Percentiles rank a stretch among this genome's conserved stretches.
These are phyloP conservation scores for Penicillium pulvis DNA, from an alignment of 495 filamentous ascomycete species.

Conservation along the genomic window DNA sequence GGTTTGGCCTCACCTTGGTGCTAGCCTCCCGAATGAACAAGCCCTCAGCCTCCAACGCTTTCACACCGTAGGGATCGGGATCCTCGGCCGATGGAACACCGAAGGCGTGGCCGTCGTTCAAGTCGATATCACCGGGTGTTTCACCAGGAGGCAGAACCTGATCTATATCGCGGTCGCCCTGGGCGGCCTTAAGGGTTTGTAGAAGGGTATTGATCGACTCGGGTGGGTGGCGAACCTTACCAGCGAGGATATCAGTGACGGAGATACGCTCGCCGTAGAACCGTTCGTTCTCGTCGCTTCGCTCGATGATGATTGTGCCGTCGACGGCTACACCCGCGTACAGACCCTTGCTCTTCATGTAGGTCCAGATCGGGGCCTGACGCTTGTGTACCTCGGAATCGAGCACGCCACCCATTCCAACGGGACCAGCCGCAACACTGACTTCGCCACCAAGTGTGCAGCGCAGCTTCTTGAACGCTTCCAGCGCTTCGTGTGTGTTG, in stretches of 20 bases:
- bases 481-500: constrained; percentile 77
- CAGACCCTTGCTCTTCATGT: constrained; percentile 84
- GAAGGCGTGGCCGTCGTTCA: constrained; percentile 57
- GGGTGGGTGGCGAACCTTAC: constrained; percentile 71
- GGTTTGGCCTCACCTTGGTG: constrained; percentile 64
- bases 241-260: constrained; percentile 79
- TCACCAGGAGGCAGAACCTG: constrained; percentile 57
- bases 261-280: constrained; percentile 76
- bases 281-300: constrained; percentile 84
- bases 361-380: constrained; percentile 78
- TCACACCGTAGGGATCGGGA: constrained; percentile 87
- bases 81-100: constrained; percentile 73
- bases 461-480: constrained; percentile 75
- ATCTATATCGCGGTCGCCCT: constrained; percentile 76
- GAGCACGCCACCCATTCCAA: constrained; percentile 71
- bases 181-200: constrained; percentile 81
- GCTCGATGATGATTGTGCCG: constrained; percentile 81
- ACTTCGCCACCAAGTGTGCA: constrained; percentile 80
- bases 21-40: constrained; percentile 87
- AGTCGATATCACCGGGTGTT: constrained; percentile 71
- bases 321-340: constrained; percentile 82
- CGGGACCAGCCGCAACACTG: constrained; percentile 74
- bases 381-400: constrained; percentile 74
- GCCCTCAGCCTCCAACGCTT: constrained; percentile 80
- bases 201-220: constrained; percentile 65